Evolutionary conservation across 441 rosid genomes (phyloP).

Genomic region (Aleurites moluccanus): DNA sequence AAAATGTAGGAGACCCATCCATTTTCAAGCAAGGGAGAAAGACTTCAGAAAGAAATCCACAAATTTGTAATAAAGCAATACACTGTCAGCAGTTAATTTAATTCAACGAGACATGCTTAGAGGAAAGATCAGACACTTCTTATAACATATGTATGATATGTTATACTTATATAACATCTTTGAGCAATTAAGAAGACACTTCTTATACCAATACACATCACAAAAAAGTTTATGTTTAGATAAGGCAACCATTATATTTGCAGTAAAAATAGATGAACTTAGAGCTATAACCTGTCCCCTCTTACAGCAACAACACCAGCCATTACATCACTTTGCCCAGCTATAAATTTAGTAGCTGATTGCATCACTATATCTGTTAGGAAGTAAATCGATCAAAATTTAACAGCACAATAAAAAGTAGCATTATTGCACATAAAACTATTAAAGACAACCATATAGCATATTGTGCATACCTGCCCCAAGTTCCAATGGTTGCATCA

Average conservation of each 20-base stretch:
- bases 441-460: neutral
- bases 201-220: too few relatives aligned
- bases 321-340: slow-evolving; percentile 96
- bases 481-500: slow-evolving; percentile 82
- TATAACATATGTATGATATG: too few relatives aligned
- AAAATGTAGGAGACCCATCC: neutral
- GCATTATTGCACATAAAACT: slow-evolving; percentile 10
- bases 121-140: too few relatives aligned
- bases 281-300: slow-evolving; percentile 68
- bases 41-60: neutral
- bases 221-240: neutral
- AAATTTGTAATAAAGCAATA: neutral
- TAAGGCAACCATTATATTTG: slow-evolving; percentile 1
- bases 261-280: slow-evolving; percentile 3
- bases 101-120: neutral
- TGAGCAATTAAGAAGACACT: neutral
- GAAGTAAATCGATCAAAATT: slow-evolving; percentile 23
- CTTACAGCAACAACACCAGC: slow-evolving; percentile 92
- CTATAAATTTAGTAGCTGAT: slow-evolving; percentile 89
- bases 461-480: too few relatives aligned
- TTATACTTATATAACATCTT: too few relatives aligned
- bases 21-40: neutral
- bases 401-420: slow-evolving; percentile 2
- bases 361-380: slow-evolving; percentile 98
- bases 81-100: neutral